phyloP scores from a whole-genome alignment of 2,329 filamentous ascomycete species.

The Botrytis squamosa region DNA sequence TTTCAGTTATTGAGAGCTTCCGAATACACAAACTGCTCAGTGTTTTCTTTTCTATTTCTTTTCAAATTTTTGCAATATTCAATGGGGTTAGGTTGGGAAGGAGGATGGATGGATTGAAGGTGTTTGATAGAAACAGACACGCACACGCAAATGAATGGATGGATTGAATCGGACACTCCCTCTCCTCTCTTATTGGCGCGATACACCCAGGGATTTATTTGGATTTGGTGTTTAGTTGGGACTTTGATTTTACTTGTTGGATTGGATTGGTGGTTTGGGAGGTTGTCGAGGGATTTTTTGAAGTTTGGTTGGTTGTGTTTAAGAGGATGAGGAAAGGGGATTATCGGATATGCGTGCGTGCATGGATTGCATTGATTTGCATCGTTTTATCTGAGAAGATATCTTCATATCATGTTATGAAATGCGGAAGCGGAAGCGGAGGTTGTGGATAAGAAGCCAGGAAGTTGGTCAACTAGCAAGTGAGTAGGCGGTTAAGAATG shows the following conservation, averaged over 20 bases:
- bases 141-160: neutral
- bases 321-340: neutral
- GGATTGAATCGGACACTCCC: neutral
- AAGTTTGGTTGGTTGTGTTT: neutral
- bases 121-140: conserved; percentile 6
- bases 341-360: neutral
- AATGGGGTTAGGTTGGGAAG: neutral
- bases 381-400: neutral
- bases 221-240: neutral
- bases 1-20: neutral
- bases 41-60: neutral
- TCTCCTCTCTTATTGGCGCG: neutral
- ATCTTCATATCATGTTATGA: neutral
- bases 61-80: neutral
- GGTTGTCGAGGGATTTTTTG: neutral
- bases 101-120: neutral
- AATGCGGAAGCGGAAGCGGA: neutral
- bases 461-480: neutral
- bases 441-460: neutral
- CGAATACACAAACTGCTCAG: conserved; percentile 11
- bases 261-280: neutral
- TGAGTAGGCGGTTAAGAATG: neutral
- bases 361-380: neutral
- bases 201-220: neutral
- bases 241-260: neutral